Conservation (phyloP, 495 filamentous ascomycete genomes). For the Aspergillus nidulans region DNA sequence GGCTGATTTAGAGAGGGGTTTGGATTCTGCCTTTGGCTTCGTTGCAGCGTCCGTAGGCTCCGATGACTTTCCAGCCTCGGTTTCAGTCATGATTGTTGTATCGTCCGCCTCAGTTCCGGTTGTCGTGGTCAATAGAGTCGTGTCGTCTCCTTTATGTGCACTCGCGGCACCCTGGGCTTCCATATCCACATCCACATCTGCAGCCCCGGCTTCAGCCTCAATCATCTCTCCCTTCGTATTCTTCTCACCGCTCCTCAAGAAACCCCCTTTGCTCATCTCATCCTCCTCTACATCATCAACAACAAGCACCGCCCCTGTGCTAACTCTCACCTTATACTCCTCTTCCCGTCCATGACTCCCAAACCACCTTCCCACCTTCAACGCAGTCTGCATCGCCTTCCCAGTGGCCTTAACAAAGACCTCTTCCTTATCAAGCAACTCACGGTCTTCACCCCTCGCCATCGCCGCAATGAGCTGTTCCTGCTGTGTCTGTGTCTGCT, state of each 20-base stretch:
- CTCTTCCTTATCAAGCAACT: constrained; percentile 45
- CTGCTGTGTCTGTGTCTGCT: constrained; percentile 35
- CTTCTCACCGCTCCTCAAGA: constrained; percentile 23
- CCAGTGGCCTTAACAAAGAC: constrained; percentile 77
- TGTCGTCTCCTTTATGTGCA: neutral
- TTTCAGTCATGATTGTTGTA: neutral
- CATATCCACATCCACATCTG: neutral
- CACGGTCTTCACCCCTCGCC: constrained; percentile 10
- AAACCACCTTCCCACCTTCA: constrained; percentile 61
- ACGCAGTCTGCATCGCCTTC: constrained; percentile 67
- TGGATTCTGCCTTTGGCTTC: neutral
- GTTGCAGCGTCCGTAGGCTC: too few relatives aligned
- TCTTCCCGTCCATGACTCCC: constrained; percentile 42
- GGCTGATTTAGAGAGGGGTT: constrained; percentile 17
- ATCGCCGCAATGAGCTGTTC: neutral
- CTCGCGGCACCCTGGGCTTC: neutral
- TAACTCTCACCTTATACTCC: constrained; percentile 52
- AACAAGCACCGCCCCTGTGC: constrained; percentile 61
- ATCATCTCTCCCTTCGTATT: constrained; percentile 14
- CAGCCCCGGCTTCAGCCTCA: too few relatives aligned
- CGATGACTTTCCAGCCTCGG: neutral
- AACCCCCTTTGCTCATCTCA: constrained; percentile 17
- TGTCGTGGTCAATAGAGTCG: neutral
- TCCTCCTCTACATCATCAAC: constrained; percentile 66
- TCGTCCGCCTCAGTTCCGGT: neutral